Conservation (phyloP, 805 yeast species). For the Suhomyces emberorum region DNA sequence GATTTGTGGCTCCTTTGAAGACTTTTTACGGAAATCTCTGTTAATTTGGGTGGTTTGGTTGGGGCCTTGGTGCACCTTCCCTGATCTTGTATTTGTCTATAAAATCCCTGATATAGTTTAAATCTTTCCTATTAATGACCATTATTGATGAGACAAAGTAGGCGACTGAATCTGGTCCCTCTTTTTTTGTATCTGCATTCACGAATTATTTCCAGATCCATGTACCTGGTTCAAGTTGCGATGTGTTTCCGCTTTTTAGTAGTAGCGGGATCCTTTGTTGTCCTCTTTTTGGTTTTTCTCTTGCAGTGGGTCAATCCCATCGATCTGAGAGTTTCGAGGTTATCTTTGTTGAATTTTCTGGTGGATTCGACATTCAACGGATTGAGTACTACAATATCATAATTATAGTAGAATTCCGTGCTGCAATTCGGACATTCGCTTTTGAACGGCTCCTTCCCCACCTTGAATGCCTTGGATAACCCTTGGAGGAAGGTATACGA, state of each 20-base stretch:
- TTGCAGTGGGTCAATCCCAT: slow-evolving; percentile 25
- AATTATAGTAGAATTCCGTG: slow-evolving; percentile 16
- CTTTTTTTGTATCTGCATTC: no score
- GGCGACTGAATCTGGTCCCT: background rate
- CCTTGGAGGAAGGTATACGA: slow-evolving; percentile 22
- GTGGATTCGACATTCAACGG: slow-evolving; percentile 15
- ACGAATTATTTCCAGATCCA: no score
- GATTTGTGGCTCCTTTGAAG: no score
- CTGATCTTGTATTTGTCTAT: no score
- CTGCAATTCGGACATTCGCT: slow-evolving; percentile 34
- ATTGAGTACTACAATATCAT: slow-evolving; percentile 33
- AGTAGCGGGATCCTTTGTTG: background rate
- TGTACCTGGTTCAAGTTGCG: no score
- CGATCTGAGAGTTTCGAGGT: background rate
- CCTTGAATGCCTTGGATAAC: slow-evolving; percentile 10
- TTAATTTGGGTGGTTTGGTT: no score
- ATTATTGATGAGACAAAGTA: no score
- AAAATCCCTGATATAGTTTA: no score
- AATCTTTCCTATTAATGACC: no score
- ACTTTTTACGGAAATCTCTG: no score
- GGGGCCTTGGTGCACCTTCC: no score
- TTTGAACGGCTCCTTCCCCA: slow-evolving; percentile 5
- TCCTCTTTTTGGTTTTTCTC: slow-evolving; percentile 11
- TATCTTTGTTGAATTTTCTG: slow-evolving; percentile 6
- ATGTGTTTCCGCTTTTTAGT: background rate